A percentile compares a stretch with the other conserved stretches of the same genome.
These are phyloP conservation scores for Vanilla planifolia DNA, from an alignment of 106 monocot genomes.

Conservation along the genomic window DNA sequence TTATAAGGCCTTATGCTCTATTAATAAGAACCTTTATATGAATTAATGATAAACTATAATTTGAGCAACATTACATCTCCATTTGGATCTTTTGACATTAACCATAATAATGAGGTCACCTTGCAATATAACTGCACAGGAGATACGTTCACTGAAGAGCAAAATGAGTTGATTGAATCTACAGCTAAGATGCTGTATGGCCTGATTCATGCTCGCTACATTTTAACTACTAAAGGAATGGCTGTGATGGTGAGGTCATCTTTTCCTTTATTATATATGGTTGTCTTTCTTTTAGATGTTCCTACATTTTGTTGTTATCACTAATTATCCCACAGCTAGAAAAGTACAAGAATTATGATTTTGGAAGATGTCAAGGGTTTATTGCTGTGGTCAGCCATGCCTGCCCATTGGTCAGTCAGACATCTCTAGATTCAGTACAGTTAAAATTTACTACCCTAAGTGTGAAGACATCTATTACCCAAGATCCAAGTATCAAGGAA, in stretches of 20 bases:
- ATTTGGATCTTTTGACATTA: no score
- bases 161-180: conserved; percentile 29
- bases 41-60: no score
- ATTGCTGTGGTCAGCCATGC: conserved; percentile 26
- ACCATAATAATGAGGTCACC: no score
- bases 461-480: conserved; percentile 32
- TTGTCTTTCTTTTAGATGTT: not conserved
- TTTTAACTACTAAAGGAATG: conserved; percentile 29
- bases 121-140: not conserved
- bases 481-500: conserved; percentile 30
- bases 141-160: conserved; percentile 23
- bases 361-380: conserved; percentile 30
- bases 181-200: conserved; percentile 28
- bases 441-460: conserved; percentile 27
- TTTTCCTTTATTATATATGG: not conserved
- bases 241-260: conserved; percentile 20
- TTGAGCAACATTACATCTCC: no score
- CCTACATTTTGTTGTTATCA: not conserved
- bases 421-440: conserved; percentile 22
- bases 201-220: conserved; percentile 28
- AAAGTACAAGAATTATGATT: conserved; percentile 29
- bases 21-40: no score
- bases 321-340: conserved; percentile 15
- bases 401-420: conserved; percentile 23
- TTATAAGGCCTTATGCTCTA: no score